These are phyloP conservation scores for Aspergillus puulaauensis DNA, from an alignment of 2,329 filamentous ascomycete genomes.

Conservation along the genomic window DNA sequence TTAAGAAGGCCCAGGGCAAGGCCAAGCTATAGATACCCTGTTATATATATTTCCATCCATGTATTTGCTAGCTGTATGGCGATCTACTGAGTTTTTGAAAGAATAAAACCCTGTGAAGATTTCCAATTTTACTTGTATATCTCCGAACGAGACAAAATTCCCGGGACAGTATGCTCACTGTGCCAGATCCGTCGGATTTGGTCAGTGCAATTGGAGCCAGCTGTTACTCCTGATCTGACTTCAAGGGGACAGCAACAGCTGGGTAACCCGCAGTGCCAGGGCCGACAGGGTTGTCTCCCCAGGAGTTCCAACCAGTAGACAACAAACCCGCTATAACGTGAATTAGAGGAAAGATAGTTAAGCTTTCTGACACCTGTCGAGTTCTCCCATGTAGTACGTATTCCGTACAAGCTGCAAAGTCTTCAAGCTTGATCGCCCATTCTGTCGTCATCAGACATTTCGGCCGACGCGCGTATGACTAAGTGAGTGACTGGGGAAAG, in stretches of 20 bases:
- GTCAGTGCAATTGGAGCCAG: background rate
- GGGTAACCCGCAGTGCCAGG: background rate
- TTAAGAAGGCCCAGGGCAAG: slow-evolving; percentile 83
- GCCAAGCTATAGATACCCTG: slow-evolving; percentile 69
- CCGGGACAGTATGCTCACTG: background rate
- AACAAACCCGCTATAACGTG: background rate
- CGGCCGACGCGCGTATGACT: too few species aligned
- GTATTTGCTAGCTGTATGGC: slow-evolving; percentile 15
- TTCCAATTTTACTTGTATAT: background rate
- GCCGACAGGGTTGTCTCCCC: background rate
- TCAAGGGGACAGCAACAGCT: background rate
- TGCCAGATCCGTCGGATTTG: background rate
- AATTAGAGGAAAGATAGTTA: background rate
- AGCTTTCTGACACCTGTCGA: background rate
- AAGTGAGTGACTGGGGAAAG: too few species aligned
- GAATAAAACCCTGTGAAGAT: background rate
- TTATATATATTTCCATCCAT: slow-evolving; percentile 11
- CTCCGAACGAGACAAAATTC: background rate
- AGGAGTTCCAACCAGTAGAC: background rate
- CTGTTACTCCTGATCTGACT: background rate
- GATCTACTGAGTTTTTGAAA: background rate
- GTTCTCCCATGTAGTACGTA: background rate
- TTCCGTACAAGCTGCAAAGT: background rate
- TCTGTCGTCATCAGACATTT: background rate
- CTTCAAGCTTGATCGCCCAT: background rate